A percentile compares a stretch with the other conserved stretches of the same genome.
phyloP scores from a whole-genome alignment of 2,329 filamentous ascomycete species.

The Dryadomyces sulphureus region DNA sequence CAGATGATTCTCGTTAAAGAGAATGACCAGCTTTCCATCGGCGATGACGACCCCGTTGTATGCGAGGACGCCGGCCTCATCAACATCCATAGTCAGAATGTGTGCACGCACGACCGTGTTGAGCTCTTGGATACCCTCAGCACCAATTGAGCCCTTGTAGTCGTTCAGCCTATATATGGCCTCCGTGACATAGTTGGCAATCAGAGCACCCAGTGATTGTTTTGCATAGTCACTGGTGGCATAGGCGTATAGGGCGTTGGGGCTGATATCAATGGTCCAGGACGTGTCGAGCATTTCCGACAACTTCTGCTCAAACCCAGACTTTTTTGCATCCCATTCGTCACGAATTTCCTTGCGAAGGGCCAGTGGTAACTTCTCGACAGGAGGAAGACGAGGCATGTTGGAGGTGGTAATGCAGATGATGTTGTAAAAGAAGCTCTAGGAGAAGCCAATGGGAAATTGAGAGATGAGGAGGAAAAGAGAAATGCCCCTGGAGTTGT shows the following conservation, averaged over 20 bases:
- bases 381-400: constrained; percentile 23
- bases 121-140: constrained; percentile 23
- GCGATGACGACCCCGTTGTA: constrained; percentile 29
- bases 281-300: constrained; percentile 27
- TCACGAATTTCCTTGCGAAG: constrained; percentile 39
- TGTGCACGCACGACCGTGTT: constrained; percentile 30
- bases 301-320: constrained; percentile 26
- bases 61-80: constrained; percentile 21
- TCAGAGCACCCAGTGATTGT: constrained; percentile 27
- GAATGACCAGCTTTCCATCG: constrained; percentile 30
- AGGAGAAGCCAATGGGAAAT: too few species aligned
- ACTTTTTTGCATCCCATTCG: constrained; percentile 32
- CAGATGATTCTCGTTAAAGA: constrained; percentile 27
- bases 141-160: constrained; percentile 15
- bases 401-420: not conserved
- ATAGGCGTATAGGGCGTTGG: constrained; percentile 31
- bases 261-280: constrained; percentile 36
- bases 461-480: too few species aligned
- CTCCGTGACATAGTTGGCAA: constrained; percentile 22
- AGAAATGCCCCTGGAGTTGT: too few species aligned
- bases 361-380: constrained; percentile 34
- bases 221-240: constrained; percentile 24
- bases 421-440: not conserved
- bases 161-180: constrained; percentile 5
- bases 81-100: constrained; percentile 29